Conservation (phyloP, 768 basidiomycete species). For the Pleurotus pulmonarius region DNA sequence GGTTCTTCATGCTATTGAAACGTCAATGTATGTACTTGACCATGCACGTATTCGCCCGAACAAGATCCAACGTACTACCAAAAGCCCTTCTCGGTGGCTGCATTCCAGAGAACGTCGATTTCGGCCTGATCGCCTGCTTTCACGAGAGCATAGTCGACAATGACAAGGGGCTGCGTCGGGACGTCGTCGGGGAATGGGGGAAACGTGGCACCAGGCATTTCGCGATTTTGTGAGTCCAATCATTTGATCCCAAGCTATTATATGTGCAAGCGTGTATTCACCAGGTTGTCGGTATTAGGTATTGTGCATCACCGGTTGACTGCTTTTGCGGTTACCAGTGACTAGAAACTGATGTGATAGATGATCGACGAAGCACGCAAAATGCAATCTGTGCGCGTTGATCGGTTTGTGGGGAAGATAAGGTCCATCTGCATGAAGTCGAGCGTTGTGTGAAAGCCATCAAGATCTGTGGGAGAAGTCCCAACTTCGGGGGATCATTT, state of each 20-base stretch:
- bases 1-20: slow-evolving; percentile 34
- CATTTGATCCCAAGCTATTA: not conserved
- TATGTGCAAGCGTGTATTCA: not conserved
- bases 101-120: slow-evolving; percentile 35
- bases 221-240: not conserved
- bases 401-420: no score
- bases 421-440: no score
- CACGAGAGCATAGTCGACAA: slow-evolving; percentile 39
- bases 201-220: not conserved
- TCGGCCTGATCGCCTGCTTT: slow-evolving; percentile 29
- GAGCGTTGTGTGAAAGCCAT: no score
- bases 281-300: no score
- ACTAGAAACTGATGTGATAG: no score
- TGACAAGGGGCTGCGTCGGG: slow-evolving; percentile 36
- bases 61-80: slow-evolving; percentile 37
- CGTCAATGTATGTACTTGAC: not conserved
- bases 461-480: no score
- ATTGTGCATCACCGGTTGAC: no score
- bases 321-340: no score
- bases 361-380: no score
- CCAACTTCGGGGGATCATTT: no score
- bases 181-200: slow-evolving; percentile 39
- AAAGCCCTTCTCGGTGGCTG: slow-evolving; percentile 42
- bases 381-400: no score
- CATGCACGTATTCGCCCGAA: not conserved